Evolutionary conservation across 2,329 filamentous ascomycete genomes (phyloP), one percentile per base, ranked within the genome.

Genomic region (Curvularia verruculosa): DNA sequence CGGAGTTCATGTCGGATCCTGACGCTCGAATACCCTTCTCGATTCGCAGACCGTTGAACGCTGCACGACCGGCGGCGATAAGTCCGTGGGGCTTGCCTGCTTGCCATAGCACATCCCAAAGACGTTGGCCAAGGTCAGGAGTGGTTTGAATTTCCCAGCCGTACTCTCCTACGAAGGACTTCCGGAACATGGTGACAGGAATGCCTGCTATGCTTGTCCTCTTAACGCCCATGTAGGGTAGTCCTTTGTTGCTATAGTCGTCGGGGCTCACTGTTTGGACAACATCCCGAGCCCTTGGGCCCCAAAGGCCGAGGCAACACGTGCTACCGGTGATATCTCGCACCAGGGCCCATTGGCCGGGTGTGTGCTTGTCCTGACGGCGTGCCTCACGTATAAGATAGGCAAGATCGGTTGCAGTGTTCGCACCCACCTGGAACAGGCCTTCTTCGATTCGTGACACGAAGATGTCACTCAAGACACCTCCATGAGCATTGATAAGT

Each of bases 111-210:
- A 77, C 76, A 59, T 88, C 85, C 86, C 86, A 88, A 0, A 88
- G 75, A 1, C 79, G 75, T 12, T 80, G 80, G 0, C 86, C 85
- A 39, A 83, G 81, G 24, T 88, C 86, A 0, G 86, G 83, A 31
- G 78, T 85, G 1, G 85, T 80, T 57, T 86, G 84, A 19, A 88
- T 80, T 66, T 88, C 86, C 84, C 85, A 88, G 1, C 86, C 86
- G 0, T 79, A 73, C 62, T 88, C 86, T 5, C 86, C 86, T 3
- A 88, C 83, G 49, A 84, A 85, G 0, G 85, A 88, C 36, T 86
- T 78, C 2, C 84, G 79, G 64, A 86, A 80, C 0, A 79, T 79
- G 0, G 78, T 82, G 2, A 86, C 84, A 0, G 86, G 85, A 13
- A 88, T 80, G 0, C 85, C 83, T 7, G 76, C 78, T 47, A 88